phyloP scores from a whole-genome alignment of 2,329 filamentous ascomycete species.

The Camptophora hylomeconis region DNA sequence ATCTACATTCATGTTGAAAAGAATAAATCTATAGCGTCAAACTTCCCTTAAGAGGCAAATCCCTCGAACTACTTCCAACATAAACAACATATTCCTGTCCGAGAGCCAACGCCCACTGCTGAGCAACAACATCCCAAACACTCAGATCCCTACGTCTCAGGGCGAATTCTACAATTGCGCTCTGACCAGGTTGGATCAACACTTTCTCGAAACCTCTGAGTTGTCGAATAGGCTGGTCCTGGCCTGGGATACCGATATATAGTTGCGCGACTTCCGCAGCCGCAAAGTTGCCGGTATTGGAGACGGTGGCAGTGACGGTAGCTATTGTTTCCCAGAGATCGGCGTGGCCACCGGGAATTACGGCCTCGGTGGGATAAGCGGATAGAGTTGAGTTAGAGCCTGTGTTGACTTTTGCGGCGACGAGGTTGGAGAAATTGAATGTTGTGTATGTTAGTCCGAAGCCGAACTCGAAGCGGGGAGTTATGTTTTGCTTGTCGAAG shows the following conservation, averaged over 20 bases:
- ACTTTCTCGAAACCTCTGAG: conserved; percentile 43
- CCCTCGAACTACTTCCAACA: conserved; percentile 16
- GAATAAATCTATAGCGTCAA: conserved; percentile 1
- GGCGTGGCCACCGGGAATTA: conserved; percentile 44
- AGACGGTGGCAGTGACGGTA: conserved; percentile 43
- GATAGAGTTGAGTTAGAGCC: conserved; percentile 41
- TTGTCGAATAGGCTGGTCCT: conserved; percentile 23
- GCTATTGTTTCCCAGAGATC: conserved; percentile 42
- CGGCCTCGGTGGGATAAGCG: conserved; percentile 30
- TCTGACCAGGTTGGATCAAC: conserved; percentile 29
- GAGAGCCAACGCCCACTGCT: conserved; percentile 23
- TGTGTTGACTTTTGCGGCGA: conserved; percentile 33
- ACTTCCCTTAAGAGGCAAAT: conserved; percentile 9
- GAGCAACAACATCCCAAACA: conserved; percentile 23
- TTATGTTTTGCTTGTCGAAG: conserved; percentile 41
- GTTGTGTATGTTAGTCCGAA: conserved; percentile 48
- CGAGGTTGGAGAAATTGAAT: conserved; percentile 50
- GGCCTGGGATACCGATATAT: conserved; percentile 37
- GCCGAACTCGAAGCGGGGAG: conserved; percentile 48
- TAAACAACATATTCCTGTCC: conserved; percentile 14
- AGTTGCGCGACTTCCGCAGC: conserved; percentile 43
- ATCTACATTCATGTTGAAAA: too few species aligned
- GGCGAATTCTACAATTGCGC: conserved; percentile 29
- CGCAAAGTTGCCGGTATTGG: conserved; percentile 36
- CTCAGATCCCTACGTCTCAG: conserved; percentile 28